Percentiles rank a stretch among this genome's conserved stretches.
Evolutionary conservation across 75 land plant genomes (phyloP).

Genomic region (Picea glauca): DNA sequence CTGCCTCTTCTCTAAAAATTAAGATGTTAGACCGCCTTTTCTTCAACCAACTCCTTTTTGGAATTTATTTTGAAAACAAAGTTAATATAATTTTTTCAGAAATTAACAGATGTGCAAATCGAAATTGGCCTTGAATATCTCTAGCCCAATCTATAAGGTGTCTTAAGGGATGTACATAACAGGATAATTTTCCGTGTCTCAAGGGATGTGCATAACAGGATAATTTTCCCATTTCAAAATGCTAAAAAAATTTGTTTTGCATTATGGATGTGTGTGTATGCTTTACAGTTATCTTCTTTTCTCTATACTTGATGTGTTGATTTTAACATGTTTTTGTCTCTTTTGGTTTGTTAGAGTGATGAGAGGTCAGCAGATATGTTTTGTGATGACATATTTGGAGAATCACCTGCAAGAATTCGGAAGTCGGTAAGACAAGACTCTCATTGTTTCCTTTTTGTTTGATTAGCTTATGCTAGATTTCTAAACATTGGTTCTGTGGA

Average conservation of each 20-base stretch:
- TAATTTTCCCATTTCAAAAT: too few relatives aligned
- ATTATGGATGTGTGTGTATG: neutral
- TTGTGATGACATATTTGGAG: conserved; percentile 99
- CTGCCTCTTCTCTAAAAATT: neutral
- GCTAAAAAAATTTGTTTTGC: neutral
- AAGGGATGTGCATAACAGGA: too few relatives aligned
- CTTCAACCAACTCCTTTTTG: neutral
- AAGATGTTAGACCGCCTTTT: neutral
- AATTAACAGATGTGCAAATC: too few relatives aligned
- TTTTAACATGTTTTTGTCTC: neutral
- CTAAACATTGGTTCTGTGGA: neutral
- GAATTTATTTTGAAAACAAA: too few relatives aligned
- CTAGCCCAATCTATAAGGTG: too few relatives aligned
- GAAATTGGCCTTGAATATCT: too few relatives aligned
- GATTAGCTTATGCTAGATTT: neutral
- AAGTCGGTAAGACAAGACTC: conserved; percentile 49
- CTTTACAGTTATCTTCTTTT: neutral
- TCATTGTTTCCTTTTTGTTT: neutral
- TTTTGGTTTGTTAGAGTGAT: conserved; percentile 66
- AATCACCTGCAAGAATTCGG: conserved; percentile 81
- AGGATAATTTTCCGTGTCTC: too few relatives aligned
- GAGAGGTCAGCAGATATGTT: conserved; percentile 77
- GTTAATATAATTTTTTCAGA: too few relatives aligned
- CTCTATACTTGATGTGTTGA: neutral
- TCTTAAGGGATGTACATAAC: too few relatives aligned